These are phyloP conservation scores for Suillus placidus DNA, from an alignment of 768 basidiomycete species.

Conservation along the genomic window DNA sequence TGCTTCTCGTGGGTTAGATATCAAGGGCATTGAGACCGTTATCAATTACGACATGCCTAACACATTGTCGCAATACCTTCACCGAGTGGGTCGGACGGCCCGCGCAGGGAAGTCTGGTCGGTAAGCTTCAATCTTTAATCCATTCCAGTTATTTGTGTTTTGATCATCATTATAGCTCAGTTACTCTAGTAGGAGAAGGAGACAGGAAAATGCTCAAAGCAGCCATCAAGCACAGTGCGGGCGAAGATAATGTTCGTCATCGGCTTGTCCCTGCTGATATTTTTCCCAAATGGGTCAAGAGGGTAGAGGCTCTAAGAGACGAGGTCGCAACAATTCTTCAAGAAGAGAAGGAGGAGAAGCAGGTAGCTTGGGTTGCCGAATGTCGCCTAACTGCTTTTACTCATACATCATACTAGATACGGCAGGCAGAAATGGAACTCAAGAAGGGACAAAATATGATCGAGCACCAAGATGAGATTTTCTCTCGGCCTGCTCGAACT, in stretches of 20 bases:
- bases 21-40: constrained; percentile 96
- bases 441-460: constrained; percentile 95
- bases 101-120: constrained; percentile 92
- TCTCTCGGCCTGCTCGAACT: constrained; percentile 90
- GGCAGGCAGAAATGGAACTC: constrained; percentile 94
- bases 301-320: constrained; percentile 67
- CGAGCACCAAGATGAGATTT: constrained; percentile 91
- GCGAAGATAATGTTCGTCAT: constrained; percentile 83
- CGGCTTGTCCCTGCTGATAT: constrained; percentile 82
- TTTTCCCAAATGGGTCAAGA: constrained; percentile 68
- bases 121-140: constrained; percentile 45
- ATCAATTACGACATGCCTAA: constrained; percentile 99
- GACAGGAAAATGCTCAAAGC: constrained; percentile 97
- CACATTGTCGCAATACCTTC: constrained; percentile 90
- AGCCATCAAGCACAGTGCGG: constrained; percentile 85
- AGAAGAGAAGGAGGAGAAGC: constrained; percentile 96
- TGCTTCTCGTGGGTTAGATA: constrained; percentile 93
- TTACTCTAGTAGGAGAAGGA: constrained; percentile 93
- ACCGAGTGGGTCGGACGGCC: constrained; percentile 96
- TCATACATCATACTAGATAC: constrained; percentile 51
- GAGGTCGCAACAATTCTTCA: constrained; percentile 80
- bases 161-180: constrained; percentile 57
- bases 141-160: neutral
- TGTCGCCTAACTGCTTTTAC: constrained; percentile 15
- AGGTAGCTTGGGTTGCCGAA: constrained; percentile 47